phyloP scores from a whole-genome alignment of 208 protist genomes.

The Leishmania turanica region DNA sequence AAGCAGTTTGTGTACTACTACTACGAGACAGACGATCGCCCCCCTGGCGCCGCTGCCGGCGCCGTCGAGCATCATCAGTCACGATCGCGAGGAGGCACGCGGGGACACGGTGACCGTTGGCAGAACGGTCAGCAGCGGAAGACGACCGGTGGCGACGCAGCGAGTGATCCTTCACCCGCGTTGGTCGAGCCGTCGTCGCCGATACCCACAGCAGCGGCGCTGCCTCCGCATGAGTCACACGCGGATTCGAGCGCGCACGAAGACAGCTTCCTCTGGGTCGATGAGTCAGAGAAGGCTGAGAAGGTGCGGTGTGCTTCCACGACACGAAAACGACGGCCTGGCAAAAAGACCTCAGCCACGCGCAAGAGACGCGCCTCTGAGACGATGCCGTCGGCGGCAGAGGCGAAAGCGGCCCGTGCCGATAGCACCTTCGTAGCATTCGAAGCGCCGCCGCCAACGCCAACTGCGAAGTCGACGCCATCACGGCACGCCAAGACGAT shows the following conservation, averaged over 20 bases:
- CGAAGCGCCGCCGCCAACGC: background rate
- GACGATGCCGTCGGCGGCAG: background rate
- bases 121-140: background rate
- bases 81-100: background rate
- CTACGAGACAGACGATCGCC: constrained; percentile 17
- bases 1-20: constrained; percentile 52
- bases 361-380: constrained; percentile 9
- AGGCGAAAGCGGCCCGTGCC: background rate
- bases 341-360: constrained; percentile 2
- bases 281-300: constrained; percentile 4
- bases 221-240: background rate
- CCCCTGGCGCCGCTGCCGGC: background rate
- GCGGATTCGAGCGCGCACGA: background rate
- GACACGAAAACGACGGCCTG: background rate
- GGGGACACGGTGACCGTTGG: background rate
- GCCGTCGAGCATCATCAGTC: background rate
- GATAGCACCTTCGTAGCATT: background rate
- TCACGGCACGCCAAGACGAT: background rate
- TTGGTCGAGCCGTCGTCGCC: background rate
- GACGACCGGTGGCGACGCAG: background rate
- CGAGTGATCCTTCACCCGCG: background rate
- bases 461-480: background rate
- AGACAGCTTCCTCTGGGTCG: constrained; percentile 5
- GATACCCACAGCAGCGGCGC: background rate
- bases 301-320: background rate